Conservation (phyloP, 371 early-diverging fungal genomes). For the Lichtheimia hyalospora region DNA sequence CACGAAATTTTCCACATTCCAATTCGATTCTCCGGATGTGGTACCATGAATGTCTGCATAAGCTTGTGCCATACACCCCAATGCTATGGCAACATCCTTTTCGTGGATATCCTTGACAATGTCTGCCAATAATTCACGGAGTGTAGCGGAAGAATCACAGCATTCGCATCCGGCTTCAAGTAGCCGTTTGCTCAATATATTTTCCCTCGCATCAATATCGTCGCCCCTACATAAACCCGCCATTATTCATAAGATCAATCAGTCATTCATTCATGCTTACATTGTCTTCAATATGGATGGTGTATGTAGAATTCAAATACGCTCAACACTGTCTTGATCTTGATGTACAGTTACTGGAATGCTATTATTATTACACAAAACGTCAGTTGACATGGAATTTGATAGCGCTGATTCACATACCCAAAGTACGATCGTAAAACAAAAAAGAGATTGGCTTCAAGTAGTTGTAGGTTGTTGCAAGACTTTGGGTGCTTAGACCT, state of each 20-base stretch:
- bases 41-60: conserved; percentile 56
- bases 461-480: too few relatives aligned
- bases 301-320: not conserved
- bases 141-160: conserved; percentile 45
- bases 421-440: too few relatives aligned
- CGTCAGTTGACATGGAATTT: too few relatives aligned
- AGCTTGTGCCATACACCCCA: conserved; percentile 73
- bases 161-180: conserved; percentile 60
- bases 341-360: conserved; percentile 1
- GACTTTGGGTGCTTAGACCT: too few relatives aligned
- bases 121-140: conserved; percentile 42
- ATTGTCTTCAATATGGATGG: not conserved
- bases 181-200: conserved; percentile 48
- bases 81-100: conserved; percentile 62
- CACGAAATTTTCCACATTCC: conserved; percentile 74
- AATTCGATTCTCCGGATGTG: conserved; percentile 39
- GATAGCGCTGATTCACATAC: too few relatives aligned
- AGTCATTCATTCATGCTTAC: not conserved
- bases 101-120: conserved; percentile 37
- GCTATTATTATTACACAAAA: not conserved
- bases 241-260: too few relatives aligned
- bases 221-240: not conserved
- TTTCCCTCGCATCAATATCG: conserved; percentile 27
- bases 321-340: not conserved
- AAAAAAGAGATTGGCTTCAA: too few relatives aligned